These are phyloP conservation scores for Pseudogymnoascus destructans DNA, from an alignment of 2,329 filamentous ascomycete species.

Conservation along the genomic window DNA sequence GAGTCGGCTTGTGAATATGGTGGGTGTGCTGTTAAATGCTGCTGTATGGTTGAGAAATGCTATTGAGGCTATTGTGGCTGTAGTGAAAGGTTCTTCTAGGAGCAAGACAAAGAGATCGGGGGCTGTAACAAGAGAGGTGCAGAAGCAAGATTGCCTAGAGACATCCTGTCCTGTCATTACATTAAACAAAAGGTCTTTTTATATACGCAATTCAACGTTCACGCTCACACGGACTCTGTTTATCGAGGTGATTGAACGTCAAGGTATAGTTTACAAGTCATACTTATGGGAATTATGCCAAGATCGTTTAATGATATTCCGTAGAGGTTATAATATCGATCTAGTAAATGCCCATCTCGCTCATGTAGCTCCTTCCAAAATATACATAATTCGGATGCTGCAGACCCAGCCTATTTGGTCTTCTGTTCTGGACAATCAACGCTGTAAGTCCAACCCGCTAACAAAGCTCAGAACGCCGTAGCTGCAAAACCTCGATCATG, in stretches of 20 bases:
- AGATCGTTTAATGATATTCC: background rate
- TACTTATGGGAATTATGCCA: background rate
- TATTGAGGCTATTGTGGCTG: background rate
- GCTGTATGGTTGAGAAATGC: background rate
- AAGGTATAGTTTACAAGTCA: background rate
- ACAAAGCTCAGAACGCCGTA: background rate
- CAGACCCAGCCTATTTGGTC: background rate
- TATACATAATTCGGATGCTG: background rate
- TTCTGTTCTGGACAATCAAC: background rate
- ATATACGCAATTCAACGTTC: background rate
- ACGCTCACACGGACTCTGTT: background rate
- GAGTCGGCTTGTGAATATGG: too few relatives aligned
- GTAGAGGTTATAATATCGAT: background rate
- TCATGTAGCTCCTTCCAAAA: background rate
- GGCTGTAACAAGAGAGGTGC: background rate
- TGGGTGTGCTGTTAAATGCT: background rate
- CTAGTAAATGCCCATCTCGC: background rate
- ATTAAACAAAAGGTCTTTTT: background rate
- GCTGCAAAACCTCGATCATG: background rate
- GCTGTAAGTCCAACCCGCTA: conserved; percentile 2
- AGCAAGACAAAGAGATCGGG: background rate
- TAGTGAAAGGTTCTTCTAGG: background rate
- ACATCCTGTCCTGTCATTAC: background rate
- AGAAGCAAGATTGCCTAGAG: background rate
- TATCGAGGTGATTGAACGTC: background rate